Evolutionary conservation across 2,329 filamentous ascomycete species (phyloP).

Genomic region (Alternaria incomplexa): DNA sequence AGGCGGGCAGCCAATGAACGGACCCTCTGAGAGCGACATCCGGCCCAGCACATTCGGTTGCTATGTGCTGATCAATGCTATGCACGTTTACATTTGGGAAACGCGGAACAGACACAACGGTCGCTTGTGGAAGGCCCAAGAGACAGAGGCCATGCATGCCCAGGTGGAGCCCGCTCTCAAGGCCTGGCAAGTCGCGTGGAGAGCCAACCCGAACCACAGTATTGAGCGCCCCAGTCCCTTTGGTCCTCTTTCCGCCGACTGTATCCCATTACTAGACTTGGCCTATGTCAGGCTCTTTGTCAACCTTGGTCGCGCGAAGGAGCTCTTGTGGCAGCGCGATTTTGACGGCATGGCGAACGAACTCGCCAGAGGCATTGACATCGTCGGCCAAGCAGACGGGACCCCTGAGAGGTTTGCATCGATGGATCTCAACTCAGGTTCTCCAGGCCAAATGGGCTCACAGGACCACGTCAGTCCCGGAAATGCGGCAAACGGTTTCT

Average conservation of each 20-base stretch:
- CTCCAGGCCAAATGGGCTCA: slow-evolving; percentile 28
- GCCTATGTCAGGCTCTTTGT: slow-evolving; percentile 93
- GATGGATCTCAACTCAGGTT: slow-evolving; percentile 38
- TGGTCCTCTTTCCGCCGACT: slow-evolving; percentile 85
- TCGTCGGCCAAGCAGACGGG: slow-evolving; percentile 73
- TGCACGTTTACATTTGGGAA: slow-evolving; percentile 99
- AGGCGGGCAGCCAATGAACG: slow-evolving; percentile 54
- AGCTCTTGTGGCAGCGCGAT: slow-evolving; percentile 92
- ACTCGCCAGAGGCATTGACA: slow-evolving; percentile 76
- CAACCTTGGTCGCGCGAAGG: slow-evolving; percentile 88
- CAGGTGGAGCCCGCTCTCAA: slow-evolving; percentile 93
- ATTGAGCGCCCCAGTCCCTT: slow-evolving; percentile 85
- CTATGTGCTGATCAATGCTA: slow-evolving; percentile 86
- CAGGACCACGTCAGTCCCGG: slow-evolving; percentile 42
- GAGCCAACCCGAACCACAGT: slow-evolving; percentile 82
- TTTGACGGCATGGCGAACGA: slow-evolving; percentile 92
- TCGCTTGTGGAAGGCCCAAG: slow-evolving; percentile 86
- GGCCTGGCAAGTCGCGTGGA: slow-evolving; percentile 94
- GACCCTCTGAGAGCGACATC: slow-evolving; percentile 67
- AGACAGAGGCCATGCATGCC: slow-evolving; percentile 94
- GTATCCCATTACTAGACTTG: slow-evolving; percentile 87
- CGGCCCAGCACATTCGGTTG: slow-evolving; percentile 91
- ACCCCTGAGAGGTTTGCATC: slow-evolving; percentile 56
- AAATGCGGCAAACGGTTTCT: slow-evolving; percentile 36
- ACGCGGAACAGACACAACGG: slow-evolving; percentile 88